These are phyloP conservation scores for Suillus cothurnatus DNA, from an alignment of 768 basidiomycete genomes.

Conservation along the genomic window DNA sequence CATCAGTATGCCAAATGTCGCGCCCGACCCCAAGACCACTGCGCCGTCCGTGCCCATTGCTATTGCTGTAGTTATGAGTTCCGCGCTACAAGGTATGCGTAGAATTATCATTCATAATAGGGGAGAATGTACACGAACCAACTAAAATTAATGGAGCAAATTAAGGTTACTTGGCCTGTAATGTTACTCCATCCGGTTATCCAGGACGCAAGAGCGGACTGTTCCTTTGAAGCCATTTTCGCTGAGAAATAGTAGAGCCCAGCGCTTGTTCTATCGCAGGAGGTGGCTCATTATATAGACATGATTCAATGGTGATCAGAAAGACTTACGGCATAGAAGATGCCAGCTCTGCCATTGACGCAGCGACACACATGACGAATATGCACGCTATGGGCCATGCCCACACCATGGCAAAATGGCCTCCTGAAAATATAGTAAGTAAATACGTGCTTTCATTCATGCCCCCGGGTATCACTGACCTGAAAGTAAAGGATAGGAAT, in stretches of 20 bases:
- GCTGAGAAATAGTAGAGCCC: slow-evolving; percentile 32
- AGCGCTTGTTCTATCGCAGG: slow-evolving; percentile 21
- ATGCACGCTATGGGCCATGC: slow-evolving; percentile 26
- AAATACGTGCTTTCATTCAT: background rate
- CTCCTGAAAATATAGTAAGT: slow-evolving; percentile 13
- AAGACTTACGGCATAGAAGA: slow-evolving; percentile 24
- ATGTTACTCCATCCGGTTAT: slow-evolving; percentile 34
- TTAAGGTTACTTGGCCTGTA: slow-evolving; percentile 27
- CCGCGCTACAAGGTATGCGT: slow-evolving; percentile 15
- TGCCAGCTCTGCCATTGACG: slow-evolving; percentile 23
- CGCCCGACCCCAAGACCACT: slow-evolving; percentile 20
- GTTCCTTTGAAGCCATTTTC: slow-evolving; percentile 27
- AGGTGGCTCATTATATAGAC: background rate
- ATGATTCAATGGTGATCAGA: background rate
- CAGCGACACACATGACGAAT: slow-evolving; percentile 20
- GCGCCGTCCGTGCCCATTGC: slow-evolving; percentile 26
- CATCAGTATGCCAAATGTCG: slow-evolving; percentile 25
- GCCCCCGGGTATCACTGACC: slow-evolving; percentile 10
- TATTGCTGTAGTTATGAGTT: slow-evolving; percentile 23
- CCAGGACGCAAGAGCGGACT: slow-evolving; percentile 29
- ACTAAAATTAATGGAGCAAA: slow-evolving; percentile 25
- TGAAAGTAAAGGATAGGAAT: slow-evolving; percentile 19
- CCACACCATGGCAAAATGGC: slow-evolving; percentile 28
- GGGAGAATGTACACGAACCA: slow-evolving; percentile 15
- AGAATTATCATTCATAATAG: background rate